Base-by-base conservation (phyloP, 2,329 filamentous ascomycete genomes). In the Cordyceps javanica region DNA sequence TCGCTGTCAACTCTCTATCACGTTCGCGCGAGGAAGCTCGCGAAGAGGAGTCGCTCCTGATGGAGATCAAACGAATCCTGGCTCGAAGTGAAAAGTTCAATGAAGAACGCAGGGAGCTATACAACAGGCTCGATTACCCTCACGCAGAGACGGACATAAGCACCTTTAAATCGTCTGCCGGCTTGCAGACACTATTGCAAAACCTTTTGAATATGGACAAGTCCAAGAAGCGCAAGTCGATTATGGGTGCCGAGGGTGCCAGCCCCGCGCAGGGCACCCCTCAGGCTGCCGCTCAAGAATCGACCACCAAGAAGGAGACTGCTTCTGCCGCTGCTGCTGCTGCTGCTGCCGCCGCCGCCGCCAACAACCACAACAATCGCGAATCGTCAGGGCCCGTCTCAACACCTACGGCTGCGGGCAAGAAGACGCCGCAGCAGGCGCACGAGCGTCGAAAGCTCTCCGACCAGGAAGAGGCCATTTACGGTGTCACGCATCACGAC, bases 21-120 rank as follows among this genome's bases (percentile, higher is more conserved):
- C 84, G 94, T 41, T 89, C 87, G 9, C 87, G 86, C 61, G 91
- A 96, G 62, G 93, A 99, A 72, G 89, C 93, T 26, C 86, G 90
- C 61, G 94, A 99, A 70, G 94, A 99, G 73, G 89, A 95, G 65
- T 88, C 90, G 34, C 76, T 99, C 3, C 81, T 99, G 19, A 82
- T 93, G 59, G 94, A 99, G 69, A 83, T 99, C 57, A 91, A 95
- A 67, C 88, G 94, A 59, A 97, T 99, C 63, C 83, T 96, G 67
- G 87, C 89, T 61, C 86, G 91, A 60, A 90, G 92, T 62, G 89
- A 94, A 64, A 86, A 85, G 58, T 88, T 97, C 68, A 90, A 95
- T 68, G 87, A 90, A 63, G 91, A 97, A 69, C 88, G 94, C 56
- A 85, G 87, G 64, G 92, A 96, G 69, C 82, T 96, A 45, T 96